phyloP scores from a whole-genome alignment of 2,329 filamentous ascomycete species.

The Tolypocladium ophioglossoides region DNA sequence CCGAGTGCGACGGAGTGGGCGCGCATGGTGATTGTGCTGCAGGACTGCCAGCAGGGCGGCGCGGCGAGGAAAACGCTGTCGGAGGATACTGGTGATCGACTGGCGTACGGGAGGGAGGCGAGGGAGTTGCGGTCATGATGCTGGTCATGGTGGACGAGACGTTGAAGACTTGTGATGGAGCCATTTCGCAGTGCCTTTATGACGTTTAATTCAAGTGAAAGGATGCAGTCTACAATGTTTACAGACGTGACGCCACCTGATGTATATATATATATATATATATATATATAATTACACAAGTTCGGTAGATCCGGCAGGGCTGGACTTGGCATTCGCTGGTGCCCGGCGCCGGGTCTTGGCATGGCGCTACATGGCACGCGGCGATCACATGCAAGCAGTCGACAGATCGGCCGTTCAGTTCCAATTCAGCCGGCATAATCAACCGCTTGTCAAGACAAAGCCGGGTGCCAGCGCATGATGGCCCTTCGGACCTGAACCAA shows the following conservation, averaged over 20 bases:
- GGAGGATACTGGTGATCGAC: not conserved
- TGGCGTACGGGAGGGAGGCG: not conserved
- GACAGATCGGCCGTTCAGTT: no score
- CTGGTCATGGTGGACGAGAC: no score
- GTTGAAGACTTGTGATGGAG: not conserved
- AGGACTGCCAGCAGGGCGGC: conserved; percentile 16
- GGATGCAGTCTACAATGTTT: not conserved
- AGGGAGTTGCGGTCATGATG: not conserved
- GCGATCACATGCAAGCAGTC: not conserved
- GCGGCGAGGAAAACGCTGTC: not conserved
- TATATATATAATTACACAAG: no score
- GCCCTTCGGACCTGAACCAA: not conserved
- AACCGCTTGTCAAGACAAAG: not conserved
- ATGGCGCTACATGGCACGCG: not conserved
- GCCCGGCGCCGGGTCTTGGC: not conserved
- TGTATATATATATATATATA: not conserved
- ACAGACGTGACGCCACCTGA: not conserved
- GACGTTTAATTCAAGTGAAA: not conserved
- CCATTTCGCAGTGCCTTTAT: not conserved
- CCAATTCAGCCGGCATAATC: no score
- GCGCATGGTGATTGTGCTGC: conserved; percentile 31
- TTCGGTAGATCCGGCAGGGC: not conserved
- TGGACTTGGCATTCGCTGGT: not conserved
- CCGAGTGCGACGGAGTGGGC: conserved; percentile 34
- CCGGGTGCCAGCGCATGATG: not conserved